Evolutionary conservation across 495 filamentous ascomycete genomes (phyloP).

Genomic region (Aeminium ludgeri): DNA sequence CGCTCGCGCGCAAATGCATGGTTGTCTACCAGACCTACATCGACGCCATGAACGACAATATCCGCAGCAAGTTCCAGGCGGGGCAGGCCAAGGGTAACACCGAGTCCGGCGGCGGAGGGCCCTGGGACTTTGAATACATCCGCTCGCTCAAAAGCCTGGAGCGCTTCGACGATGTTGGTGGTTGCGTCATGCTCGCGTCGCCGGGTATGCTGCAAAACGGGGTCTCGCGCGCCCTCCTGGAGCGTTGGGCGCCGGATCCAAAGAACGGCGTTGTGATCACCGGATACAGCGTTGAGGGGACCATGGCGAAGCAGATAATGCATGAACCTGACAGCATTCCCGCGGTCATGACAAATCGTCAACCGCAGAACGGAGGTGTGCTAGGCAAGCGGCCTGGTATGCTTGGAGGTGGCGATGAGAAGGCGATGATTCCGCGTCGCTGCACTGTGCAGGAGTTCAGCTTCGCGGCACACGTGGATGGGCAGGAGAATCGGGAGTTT

Average conservation of each 20-base stretch:
- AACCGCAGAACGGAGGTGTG: constrained; percentile 4
- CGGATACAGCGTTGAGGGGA: constrained; percentile 94
- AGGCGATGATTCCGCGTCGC: constrained; percentile 78
- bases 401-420: constrained; percentile 42
- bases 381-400: constrained; percentile 29
- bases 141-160: constrained; percentile 81
- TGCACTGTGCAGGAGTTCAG: constrained; percentile 85
- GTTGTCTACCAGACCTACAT: constrained; percentile 96
- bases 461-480: constrained; percentile 94
- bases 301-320: constrained; percentile 89
- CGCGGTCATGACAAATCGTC: constrained; percentile 68
- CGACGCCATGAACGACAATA: constrained; percentile 96
- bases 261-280: constrained; percentile 95
- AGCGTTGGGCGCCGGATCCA: constrained; percentile 87
- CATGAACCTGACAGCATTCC: constrained; percentile 86
- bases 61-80: constrained; percentile 59
- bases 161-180: constrained; percentile 85
- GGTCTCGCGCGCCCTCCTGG: constrained; percentile 76
- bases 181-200: constrained; percentile 91
- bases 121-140: constrained; percentile 92
- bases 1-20: constrained; percentile 91
- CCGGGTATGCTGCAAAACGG: constrained; percentile 97
- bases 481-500: constrained; percentile 84
- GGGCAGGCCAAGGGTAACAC: neutral
- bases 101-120: constrained; percentile 58